These are phyloP conservation scores for Atalantia buxifolia DNA, from an alignment of 345 rosid species.

Conservation along the genomic window DNA sequence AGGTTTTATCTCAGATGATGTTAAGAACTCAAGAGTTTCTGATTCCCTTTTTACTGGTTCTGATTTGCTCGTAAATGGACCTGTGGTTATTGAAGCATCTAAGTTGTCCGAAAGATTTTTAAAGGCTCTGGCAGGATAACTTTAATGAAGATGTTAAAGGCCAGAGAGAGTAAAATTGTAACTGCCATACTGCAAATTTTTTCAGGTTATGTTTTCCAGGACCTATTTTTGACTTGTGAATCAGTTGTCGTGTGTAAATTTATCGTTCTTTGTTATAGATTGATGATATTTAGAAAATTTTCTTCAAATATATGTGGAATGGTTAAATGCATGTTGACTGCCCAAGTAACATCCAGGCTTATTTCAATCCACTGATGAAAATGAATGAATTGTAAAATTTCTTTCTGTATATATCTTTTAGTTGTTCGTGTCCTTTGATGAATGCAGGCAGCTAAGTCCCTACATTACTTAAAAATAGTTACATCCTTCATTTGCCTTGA, in stretches of 20 bases:
- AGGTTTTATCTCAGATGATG: slow-evolving; percentile 7
- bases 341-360: neutral
- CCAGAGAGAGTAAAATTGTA: neutral
- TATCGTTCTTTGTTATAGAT: neutral
- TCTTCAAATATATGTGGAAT: neutral
- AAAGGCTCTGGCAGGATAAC: slow-evolving; percentile 16
- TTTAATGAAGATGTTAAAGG: slow-evolving; percentile 9
- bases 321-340: neutral
- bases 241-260: slow-evolving; percentile 12
- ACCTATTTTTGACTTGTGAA: slow-evolving; percentile 10
- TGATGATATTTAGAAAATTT: neutral
- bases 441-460: neutral
- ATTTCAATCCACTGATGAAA: neutral
- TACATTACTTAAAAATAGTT: neutral
- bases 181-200: slow-evolving; percentile 7
- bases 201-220: neutral
- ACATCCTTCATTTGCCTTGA: neutral
- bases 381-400: neutral
- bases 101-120: slow-evolving; percentile 1
- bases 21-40: neutral
- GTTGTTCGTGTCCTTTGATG: neutral
- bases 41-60: neutral
- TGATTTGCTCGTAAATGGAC: slow-evolving; percentile 7
- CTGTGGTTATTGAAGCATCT: slow-evolving; percentile 2
- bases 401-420: neutral